phyloP scores from a whole-genome alignment of 495 filamentous ascomycete genomes.

The Rusavskia elegans region DNA sequence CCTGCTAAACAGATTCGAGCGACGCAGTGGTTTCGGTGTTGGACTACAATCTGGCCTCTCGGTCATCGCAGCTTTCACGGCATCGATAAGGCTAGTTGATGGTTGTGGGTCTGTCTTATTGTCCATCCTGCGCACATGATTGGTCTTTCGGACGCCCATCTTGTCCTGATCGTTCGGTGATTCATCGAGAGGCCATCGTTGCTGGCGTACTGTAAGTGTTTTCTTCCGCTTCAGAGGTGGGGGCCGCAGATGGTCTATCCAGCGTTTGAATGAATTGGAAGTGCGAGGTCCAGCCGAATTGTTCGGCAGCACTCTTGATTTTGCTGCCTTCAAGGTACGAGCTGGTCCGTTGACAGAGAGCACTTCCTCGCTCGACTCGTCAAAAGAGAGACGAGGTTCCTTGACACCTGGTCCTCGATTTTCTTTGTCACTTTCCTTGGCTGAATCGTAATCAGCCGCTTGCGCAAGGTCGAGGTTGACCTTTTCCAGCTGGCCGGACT shows the following conservation, averaged over 20 bases:
- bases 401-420: not conserved
- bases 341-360: not conserved
- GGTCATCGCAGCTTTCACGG: slow-evolving; percentile 59
- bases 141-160: slow-evolving; percentile 11
- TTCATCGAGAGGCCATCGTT: slow-evolving; percentile 31
- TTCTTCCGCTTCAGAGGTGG: slow-evolving; percentile 19
- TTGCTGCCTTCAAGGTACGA: not conserved
- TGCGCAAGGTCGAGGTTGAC: slow-evolving; percentile 4
- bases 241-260: slow-evolving; percentile 37
- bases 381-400: slow-evolving; percentile 3
- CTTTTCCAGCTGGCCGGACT: slow-evolving; percentile 6
- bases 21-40: slow-evolving; percentile 33
- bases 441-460: not conserved
- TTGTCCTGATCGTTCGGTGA: slow-evolving; percentile 16
- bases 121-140: slow-evolving; percentile 16
- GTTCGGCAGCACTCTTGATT: not conserved
- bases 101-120: slow-evolving; percentile 50
- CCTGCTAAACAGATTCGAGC: slow-evolving; percentile 36
- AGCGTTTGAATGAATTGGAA: slow-evolving; percentile 29
- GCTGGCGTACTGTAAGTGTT: slow-evolving; percentile 15
- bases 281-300: not conserved
- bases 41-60: slow-evolving; percentile 51
- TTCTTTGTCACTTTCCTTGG: not conserved
- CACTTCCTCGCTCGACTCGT: not conserved
- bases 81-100: slow-evolving; percentile 58